Base-by-base conservation (phyloP, 176 grass and related monocot species). In the Cymbopogon citratus region DNA sequence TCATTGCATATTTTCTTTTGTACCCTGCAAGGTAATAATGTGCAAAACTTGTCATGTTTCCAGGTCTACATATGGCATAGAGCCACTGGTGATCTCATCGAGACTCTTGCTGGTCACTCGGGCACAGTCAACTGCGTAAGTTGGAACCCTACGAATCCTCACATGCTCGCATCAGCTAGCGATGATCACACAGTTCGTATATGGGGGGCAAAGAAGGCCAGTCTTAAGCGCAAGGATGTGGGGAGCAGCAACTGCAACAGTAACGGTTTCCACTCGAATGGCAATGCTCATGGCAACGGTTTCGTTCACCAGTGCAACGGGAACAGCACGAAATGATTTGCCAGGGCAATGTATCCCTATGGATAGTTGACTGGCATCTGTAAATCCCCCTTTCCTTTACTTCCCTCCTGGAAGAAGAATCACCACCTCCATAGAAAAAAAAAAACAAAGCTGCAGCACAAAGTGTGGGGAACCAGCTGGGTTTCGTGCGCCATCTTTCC, bases 21-120 rank as follows among this genome's bases (percentile, higher is more conserved):
- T 54, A 25, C 2, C 13, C 7, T 31, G 33, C 33, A 67, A 57
- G 7, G 29, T 83, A 74, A 74, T 33, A 26, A 5, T 65, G 12
- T 16, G 43, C 11, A 64, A 73, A 21, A 21, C 7, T 10, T 82
- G 81, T 82, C 4, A 78, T 63, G 71, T 7, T 73, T 40, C 60
- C 80, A 97, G 94, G 92, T 97, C 29, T 97, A 97, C 62, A 92
- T 97, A 92, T 97, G 94, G 94, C 94, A 92, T 70, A 78, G 94
- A 85, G 76, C 56, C 45, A 92, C 89, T 1, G 91, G 87, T 66
- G 87, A 90, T 89, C 74, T 97, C 18, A 84, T 97, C 18, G 76
- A 97, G 77, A 84, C 85, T 41, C 74, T 97, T 40, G 71, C 85
- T 64, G 94, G 94, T 36, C 94, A 97, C 81, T 90, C 94, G 4